A percentile compares a stretch with the other conserved stretches of the same genome.
phyloP scores from a whole-genome alignment of 208 protist species.

The Endotrypanum monterogeii region DNA sequence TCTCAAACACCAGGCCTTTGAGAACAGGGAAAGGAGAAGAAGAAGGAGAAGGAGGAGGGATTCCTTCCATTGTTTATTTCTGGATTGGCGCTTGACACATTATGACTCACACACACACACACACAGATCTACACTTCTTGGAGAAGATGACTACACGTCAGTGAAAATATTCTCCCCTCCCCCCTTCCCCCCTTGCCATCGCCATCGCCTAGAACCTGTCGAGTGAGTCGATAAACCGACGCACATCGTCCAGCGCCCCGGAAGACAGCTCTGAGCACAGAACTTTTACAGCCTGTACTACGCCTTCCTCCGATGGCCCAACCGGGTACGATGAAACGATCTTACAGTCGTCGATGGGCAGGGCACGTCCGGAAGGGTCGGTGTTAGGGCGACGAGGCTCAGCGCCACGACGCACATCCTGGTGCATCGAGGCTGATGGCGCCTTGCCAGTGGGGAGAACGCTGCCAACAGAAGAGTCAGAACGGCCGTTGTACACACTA shows the following conservation, averaged over 20 bases:
- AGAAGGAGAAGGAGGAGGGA: too few relatives aligned
- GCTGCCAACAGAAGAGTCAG: slow-evolving; percentile 5
- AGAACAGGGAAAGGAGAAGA: too few relatives aligned
- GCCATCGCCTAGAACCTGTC: slow-evolving; percentile 14
- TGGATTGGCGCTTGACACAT: not conserved
- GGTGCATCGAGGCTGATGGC: slow-evolving; percentile 1
- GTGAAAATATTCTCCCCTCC: not conserved
- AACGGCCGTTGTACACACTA: not conserved
- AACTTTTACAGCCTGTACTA: slow-evolving; percentile 83
- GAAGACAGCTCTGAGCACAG: slow-evolving; percentile 72
- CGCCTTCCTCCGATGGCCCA: slow-evolving; percentile 71
- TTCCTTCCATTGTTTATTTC: not conserved
- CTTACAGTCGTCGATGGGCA: slow-evolving; percentile 15
- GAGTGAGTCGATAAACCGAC: slow-evolving; percentile 76
- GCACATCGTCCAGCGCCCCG: slow-evolving; percentile 60
- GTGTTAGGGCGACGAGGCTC: not conserved
- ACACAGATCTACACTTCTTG: not conserved
- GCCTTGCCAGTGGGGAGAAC: slow-evolving; percentile 16
- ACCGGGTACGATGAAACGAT: slow-evolving; percentile 19
- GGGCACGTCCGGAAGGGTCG: slow-evolving; percentile 8
- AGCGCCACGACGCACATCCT: slow-evolving; percentile 1
- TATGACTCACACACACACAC: not conserved
- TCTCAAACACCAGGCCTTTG: too few relatives aligned
- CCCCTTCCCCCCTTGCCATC: not conserved
- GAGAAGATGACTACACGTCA: not conserved